Base-by-base conservation (phyloP, 306 rosid species). In the Psophocarpus tetragonolobus region DNA sequence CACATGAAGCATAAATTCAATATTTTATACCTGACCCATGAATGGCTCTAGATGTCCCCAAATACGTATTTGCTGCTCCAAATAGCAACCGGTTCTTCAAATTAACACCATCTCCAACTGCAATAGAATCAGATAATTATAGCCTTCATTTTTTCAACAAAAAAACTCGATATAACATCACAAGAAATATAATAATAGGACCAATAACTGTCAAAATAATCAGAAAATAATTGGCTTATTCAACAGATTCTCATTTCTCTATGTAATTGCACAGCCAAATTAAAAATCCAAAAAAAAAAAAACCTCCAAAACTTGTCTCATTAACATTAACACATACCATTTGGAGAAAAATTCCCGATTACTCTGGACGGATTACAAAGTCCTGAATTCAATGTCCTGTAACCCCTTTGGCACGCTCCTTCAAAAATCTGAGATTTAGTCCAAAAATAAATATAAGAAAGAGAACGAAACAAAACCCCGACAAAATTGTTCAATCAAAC, bases 11-110 rank as follows among this genome's bases (percentile, higher is more conserved):
- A 9, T 2, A 58, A 58, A 64, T 48, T 70, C 23, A 81, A 70
- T n/a, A 74, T 71, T 11, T 56, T 48, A 75, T 92, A 91, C 99
- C 99, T 30, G 97, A 86, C 56, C 94, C 88, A 62, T 95, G 98
- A 88, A 95, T 86, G 68, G 79, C 83, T 82, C 93, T 86, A 13
- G 77, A 61, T 26, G 83, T 33, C 39, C 91, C 87, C 58, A 66
- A 58, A 48, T 75, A 85, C 48, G 87, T 57, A 84, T 85, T 84
- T 15, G 75, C 61, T 13, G 68, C 87, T 87, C 97, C 93, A 76
- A 80, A 53, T n/a, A 75, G 81, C 54, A 85, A 67, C 84, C 91
- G 80, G 12, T 73, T 87, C 77, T 84, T 91, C 67, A 77, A 77
- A 69, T 73, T 54, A 79, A 73, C 74, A 72, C 87, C 75, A 71